A percentile compares a stretch with the other conserved stretches of the same genome.
These are phyloP conservation scores for Crucihimalaya himalaica DNA, from an alignment of 345 rosid species.

Conservation along the genomic window DNA sequence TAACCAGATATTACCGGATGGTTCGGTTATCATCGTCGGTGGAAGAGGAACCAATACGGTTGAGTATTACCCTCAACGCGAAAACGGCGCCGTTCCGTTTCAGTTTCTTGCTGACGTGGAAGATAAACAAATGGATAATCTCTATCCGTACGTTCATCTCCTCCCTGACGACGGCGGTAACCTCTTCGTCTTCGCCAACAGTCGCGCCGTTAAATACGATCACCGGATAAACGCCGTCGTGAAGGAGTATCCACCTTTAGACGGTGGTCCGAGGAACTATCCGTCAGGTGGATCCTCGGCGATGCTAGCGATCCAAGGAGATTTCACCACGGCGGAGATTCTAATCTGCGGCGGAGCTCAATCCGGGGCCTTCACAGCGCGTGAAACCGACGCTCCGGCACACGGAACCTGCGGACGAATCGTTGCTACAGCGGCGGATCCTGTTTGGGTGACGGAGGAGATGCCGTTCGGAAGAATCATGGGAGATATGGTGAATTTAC, in stretches of 20 bases:
- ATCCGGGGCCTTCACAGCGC: slow-evolving; percentile 62
- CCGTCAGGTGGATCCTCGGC: slow-evolving; percentile 86
- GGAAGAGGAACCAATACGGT: slow-evolving; percentile 64
- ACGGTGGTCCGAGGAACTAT: slow-evolving; percentile 83
- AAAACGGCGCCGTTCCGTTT: slow-evolving; percentile 58
- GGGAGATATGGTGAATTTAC: slow-evolving; percentile 93
- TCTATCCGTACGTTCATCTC: slow-evolving; percentile 87
- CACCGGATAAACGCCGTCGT: slow-evolving; percentile 50
- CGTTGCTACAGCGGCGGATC: slow-evolving; percentile 48
- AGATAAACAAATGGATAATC: slow-evolving; percentile 84
- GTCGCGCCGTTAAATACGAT: slow-evolving; percentile 67
- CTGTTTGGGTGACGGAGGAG: slow-evolving; percentile 74
- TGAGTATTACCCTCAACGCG: slow-evolving; percentile 65
- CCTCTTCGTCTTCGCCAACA: slow-evolving; percentile 84
- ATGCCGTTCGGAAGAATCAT: slow-evolving; percentile 89
- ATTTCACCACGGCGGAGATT: slow-evolving; percentile 55
- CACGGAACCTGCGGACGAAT: slow-evolving; percentile 70
- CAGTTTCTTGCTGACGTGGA: slow-evolving; percentile 68
- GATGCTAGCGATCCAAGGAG: slow-evolving; percentile 64
- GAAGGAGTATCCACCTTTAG: slow-evolving; percentile 61
- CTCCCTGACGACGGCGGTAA: slow-evolving; percentile 68
- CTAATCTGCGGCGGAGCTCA: slow-evolving; percentile 91
- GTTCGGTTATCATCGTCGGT: slow-evolving; percentile 69
- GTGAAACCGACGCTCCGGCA: slow-evolving; percentile 53
- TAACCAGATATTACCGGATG: slow-evolving; percentile 74